These are phyloP conservation scores for Aspergillus leporis DNA, from an alignment of 495 filamentous ascomycete species.

Conservation along the genomic window DNA sequence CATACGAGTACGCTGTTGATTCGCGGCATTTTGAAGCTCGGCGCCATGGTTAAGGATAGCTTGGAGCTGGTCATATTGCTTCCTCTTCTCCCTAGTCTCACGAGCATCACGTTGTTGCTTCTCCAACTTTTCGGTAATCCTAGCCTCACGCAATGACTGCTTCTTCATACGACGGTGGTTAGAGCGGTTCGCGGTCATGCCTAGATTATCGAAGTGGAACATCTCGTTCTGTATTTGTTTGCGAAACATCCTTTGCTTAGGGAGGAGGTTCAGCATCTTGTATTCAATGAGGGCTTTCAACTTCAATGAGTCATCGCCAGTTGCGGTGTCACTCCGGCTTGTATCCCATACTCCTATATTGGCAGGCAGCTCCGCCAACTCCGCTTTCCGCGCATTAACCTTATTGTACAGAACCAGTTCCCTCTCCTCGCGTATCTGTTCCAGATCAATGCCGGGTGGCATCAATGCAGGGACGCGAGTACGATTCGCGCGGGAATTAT, in stretches of 20 bases:
- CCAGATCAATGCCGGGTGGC: constrained; percentile 77
- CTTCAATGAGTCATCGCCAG: constrained; percentile 80
- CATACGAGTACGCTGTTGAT: constrained; percentile 61
- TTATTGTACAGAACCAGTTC: constrained; percentile 88
- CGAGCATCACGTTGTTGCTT: constrained; percentile 96
- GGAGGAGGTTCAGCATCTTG: constrained; percentile 78
- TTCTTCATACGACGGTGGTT: constrained; percentile 94
- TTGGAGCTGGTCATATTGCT: constrained; percentile 84
- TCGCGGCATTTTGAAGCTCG: constrained; percentile 59
- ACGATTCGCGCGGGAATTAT: constrained; percentile 68
- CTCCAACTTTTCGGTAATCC: constrained; percentile 96
- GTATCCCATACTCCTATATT: constrained; percentile 85
- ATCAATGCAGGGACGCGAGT: constrained; percentile 81
- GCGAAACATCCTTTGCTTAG: constrained; percentile 81
- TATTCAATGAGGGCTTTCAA: constrained; percentile 89
- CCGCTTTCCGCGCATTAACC: constrained; percentile 76
- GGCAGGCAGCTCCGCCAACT: constrained; percentile 77
- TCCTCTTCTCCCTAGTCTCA: constrained; percentile 92
- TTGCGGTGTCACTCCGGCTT: constrained; percentile 64
- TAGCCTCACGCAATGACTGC: constrained; percentile 90
- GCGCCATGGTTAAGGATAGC: constrained; percentile 67
- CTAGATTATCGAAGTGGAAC: constrained; percentile 90
- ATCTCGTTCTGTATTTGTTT: constrained; percentile 85
- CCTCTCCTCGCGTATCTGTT: constrained; percentile 77
- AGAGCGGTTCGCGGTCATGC: constrained; percentile 89